Base-by-base conservation (phyloP, 805 yeast species). In the Candida corydali region DNA sequence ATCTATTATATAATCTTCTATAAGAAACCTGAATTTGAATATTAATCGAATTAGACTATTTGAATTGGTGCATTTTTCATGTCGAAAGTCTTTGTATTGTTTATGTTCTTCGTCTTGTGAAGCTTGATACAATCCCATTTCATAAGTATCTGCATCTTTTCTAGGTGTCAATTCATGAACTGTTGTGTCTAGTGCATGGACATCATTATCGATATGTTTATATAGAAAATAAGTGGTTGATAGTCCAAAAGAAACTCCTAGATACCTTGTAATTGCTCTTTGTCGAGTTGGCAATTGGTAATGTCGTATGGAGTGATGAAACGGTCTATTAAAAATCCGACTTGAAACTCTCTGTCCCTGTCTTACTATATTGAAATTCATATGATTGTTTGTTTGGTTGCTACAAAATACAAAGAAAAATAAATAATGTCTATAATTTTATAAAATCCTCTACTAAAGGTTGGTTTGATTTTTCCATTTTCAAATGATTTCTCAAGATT, bases 101-200 rank as follows among this genome's bases (percentile, higher is more conserved):
- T 59, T 61, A 9, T 53, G 52, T 27, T 73, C 63, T 50, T 83
- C 87, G 14, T 57, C 55, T 45, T 78, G 80, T 0, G 89, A 82
- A 0, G 85, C 66, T 9, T 59, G 39, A 52, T 66, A 84, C 3
- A 84, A 63, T 1, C 85, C 85, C 67, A 70, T 70, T 52, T 84
- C 93, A 57, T 68, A 82, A 0, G 94, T 84, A 25, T 78, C 84
- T 3, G 79, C 79, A 1, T 47, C 50, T 1, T 67, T 52, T 39
- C 67, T 74, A 0, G 84, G 73, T 5, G 39, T 41, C 26, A 75
- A 55, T n/a, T 52, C 58, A 44, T 70, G 74, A 14, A 65, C 55
- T 6, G 57, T 36, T 3, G 55, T 49, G 36, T 59, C 59, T 1
- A 58, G 45, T 10, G 62, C 59, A 40, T 54, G 58, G 8, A 59